phyloP scores from a whole-genome alignment of 352 stramenopile genomes.

The Thalassiosira sp. region DNA sequence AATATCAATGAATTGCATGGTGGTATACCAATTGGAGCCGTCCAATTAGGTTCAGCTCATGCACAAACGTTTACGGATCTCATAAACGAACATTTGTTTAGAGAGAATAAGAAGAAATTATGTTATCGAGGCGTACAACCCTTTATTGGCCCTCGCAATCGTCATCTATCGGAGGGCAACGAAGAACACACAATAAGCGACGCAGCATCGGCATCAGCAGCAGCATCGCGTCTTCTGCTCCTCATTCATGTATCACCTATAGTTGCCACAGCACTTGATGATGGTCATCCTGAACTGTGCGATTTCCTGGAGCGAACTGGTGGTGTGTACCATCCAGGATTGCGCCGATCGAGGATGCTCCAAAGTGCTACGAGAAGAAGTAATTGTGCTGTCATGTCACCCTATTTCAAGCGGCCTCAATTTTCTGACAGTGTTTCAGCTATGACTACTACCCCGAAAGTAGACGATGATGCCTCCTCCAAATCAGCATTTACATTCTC shows the following conservation, averaged over 20 bases:
- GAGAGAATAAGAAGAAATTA: background rate
- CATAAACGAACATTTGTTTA: background rate
- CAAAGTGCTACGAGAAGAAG: background rate
- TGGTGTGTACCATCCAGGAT: background rate
- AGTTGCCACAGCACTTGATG: background rate
- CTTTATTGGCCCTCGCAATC: background rate
- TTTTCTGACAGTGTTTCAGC: background rate
- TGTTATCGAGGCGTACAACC: background rate
- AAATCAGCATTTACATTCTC: conserved; percentile 63
- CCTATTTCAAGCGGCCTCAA: background rate
- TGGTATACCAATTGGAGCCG: background rate
- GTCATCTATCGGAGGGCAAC: background rate
- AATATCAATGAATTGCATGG: background rate
- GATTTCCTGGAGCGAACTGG: background rate
- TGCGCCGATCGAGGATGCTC: background rate
- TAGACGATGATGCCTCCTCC: background rate
- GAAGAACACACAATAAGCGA: too few relatives aligned
- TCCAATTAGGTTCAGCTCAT: background rate
- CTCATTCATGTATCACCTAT: background rate
- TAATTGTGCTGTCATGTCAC: background rate
- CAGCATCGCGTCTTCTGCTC: background rate
- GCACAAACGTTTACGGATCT: background rate
- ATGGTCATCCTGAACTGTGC: background rate
- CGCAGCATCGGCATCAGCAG: too few relatives aligned
- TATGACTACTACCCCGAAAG: background rate